A percentile compares a stretch with the other conserved stretches of the same genome.
phyloP scores from a whole-genome alignment of 306 rosid genomes.

The Quercus ilex region DNA sequence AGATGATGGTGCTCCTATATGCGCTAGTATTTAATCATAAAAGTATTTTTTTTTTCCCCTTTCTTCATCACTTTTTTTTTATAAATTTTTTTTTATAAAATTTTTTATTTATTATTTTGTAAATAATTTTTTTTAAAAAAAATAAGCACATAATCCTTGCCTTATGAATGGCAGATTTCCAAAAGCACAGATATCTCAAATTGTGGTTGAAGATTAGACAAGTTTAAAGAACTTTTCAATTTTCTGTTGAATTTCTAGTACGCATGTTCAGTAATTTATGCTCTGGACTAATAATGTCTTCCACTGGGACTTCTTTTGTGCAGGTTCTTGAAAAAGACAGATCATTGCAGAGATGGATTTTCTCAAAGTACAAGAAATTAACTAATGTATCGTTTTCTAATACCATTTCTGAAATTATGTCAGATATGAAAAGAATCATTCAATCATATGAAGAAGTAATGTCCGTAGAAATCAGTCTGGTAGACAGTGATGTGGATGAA shows the following conservation, averaged over 20 bases:
- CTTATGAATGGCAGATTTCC: not conserved
- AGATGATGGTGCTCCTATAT: not conserved
- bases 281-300: slow-evolving; percentile 4
- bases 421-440: slow-evolving; percentile 47
- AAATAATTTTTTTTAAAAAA: not conserved
- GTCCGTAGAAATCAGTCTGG: slow-evolving; percentile 40
- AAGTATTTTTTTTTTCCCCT: not conserved
- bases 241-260: not conserved
- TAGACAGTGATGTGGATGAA: slow-evolving; percentile 61
- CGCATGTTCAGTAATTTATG: not conserved
- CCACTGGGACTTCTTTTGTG: slow-evolving; percentile 25
- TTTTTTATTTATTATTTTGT: not conserved
- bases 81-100: too few relatives aligned
- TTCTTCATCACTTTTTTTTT: not conserved
- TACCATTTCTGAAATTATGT: slow-evolving; percentile 40
- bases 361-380: slow-evolving; percentile 56
- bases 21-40: not conserved
- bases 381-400: slow-evolving; percentile 32
- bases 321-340: slow-evolving; percentile 72
- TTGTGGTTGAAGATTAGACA: not conserved
- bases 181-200: not conserved
- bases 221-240: not conserved
- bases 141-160: not conserved
- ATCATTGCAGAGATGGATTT: slow-evolving; percentile 60
- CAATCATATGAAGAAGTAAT: slow-evolving; percentile 40